Evolutionary conservation across 2,329 filamentous ascomycete species (phyloP).

Genomic region (Cladosporium sp.): DNA sequence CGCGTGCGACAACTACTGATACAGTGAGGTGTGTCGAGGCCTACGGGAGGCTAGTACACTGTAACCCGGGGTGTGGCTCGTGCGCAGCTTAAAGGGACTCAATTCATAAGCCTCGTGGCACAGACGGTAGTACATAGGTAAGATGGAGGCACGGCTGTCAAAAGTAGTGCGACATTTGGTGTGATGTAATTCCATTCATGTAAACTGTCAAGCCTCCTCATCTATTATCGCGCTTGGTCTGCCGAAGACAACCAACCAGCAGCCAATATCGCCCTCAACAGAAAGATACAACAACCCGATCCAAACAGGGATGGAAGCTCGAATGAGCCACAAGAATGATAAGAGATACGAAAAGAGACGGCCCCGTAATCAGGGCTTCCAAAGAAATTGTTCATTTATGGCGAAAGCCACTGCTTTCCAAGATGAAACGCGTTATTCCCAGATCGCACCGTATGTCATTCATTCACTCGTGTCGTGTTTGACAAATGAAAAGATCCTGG

Average conservation of each 20-base stretch:
- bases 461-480: slow-evolving; percentile 15
- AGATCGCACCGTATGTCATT: slow-evolving; percentile 12
- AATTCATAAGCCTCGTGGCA: not conserved
- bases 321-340: not conserved
- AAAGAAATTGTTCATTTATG: slow-evolving; percentile 7
- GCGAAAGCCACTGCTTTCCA: slow-evolving; percentile 9
- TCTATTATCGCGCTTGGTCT: not conserved
- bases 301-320: not conserved
- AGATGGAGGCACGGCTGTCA: not conserved
- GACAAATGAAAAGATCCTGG: not conserved
- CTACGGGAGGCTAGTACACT: not conserved
- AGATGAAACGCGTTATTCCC: slow-evolving; percentile 1
- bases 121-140: not conserved
- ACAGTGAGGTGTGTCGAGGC: slow-evolving; percentile 11
- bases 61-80: not conserved
- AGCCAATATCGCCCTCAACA: not conserved
- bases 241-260: not conserved
- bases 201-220: not conserved
- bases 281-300: not conserved
- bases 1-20: not conserved
- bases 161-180: not conserved
- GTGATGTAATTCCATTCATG: not conserved
- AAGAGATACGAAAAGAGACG: not conserved
- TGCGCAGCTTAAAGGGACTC: not conserved
- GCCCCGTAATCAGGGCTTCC: not conserved